Evolutionary conservation across 2,329 filamentous ascomycete genomes (phyloP).

Genomic region (Stagonosporopsis cucurbitacearum): DNA sequence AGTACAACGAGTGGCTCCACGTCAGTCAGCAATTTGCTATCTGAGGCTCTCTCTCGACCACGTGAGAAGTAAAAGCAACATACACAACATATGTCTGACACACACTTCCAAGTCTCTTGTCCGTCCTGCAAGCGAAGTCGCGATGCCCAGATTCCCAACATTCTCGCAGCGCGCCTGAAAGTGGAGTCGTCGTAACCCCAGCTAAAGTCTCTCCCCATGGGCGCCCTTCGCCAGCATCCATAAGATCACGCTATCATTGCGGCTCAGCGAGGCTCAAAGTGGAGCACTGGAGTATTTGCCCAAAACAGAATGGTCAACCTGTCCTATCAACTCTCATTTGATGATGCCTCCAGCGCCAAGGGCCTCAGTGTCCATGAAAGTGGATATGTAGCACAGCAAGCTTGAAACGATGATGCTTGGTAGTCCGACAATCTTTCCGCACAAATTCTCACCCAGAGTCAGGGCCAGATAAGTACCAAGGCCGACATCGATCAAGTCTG

Average conservation of each 20-base stretch:
- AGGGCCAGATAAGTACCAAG: constrained; percentile 15
- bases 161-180: constrained; percentile 1
- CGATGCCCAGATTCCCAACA: constrained; percentile 12
- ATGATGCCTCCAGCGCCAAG: constrained; percentile 3
- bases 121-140: not conserved
- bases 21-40: not conserved
- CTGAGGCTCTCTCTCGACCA: not conserved
- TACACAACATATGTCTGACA: not conserved
- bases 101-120: not conserved
- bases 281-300: constrained; percentile 1
- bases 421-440: constrained; percentile 27
- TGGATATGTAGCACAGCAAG: constrained; percentile 10
- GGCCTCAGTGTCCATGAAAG: constrained; percentile 3
- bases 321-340: not conserved
- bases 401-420: constrained; percentile 20
- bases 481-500: constrained; percentile 11
- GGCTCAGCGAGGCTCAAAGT: constrained; percentile 24
- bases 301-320: not conserved
- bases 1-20: not conserved
- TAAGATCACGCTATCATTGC: constrained; percentile 8
- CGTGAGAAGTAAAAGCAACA: not conserved
- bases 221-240: not conserved
- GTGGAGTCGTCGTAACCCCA: constrained; percentile 11
- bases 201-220: constrained; percentile 9
- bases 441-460: constrained; percentile 1